These are phyloP conservation scores for Globisporangium paddicum DNA, from an alignment of 352 stramenopile genomes.

Conservation along the genomic window DNA sequence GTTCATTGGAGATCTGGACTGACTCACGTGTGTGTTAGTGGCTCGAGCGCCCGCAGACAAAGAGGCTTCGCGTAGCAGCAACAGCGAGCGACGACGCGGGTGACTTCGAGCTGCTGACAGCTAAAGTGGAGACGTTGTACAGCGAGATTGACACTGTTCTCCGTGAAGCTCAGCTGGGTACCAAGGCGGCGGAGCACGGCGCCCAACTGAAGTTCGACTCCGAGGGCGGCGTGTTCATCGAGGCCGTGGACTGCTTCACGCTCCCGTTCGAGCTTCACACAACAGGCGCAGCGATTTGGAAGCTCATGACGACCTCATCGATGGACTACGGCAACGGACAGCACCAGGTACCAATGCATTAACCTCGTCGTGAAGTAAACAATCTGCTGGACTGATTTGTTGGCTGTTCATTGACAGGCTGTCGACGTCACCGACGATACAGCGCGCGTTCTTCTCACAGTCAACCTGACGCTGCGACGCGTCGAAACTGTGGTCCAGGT, in stretches of 20 bases:
- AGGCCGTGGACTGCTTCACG: slow-evolving; percentile 1
- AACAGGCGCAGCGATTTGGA: slow-evolving; percentile 2
- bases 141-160: neutral
- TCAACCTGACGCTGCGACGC: neutral
- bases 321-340: neutral
- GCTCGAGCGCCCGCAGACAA: neutral
- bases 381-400: neutral
- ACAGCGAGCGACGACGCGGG: slow-evolving; percentile 9
- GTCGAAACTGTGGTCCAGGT: neutral
- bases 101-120: slow-evolving; percentile 22
- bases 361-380: too few species aligned
- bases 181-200: neutral
- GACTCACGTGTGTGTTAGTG: neutral
- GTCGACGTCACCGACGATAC: neutral
- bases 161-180: neutral
- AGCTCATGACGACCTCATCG: slow-evolving; percentile 2
- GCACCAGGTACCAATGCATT: neutral
- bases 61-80: neutral
- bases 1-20: too few species aligned
- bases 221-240: neutral
- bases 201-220: slow-evolving; percentile 2
- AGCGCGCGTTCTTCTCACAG: neutral
- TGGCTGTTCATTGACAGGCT: neutral
- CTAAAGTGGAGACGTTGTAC: neutral
- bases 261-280: slow-evolving; percentile 4